Conservation (phyloP, 2,329 filamentous ascomycete species). For the Xylariomycetidae sp. region DNA sequence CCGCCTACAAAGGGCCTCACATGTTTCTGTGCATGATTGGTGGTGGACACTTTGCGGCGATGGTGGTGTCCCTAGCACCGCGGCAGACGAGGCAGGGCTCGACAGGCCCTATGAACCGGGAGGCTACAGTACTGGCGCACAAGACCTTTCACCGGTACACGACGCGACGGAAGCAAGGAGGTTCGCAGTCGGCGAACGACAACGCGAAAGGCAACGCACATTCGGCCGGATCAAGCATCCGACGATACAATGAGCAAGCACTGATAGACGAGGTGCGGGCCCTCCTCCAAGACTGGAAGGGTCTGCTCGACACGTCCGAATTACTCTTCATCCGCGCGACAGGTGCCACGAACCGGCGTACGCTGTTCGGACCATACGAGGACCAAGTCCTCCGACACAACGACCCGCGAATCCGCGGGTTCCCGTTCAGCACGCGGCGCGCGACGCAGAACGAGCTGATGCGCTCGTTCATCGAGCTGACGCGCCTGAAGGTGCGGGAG, state of each 20-base stretch:
- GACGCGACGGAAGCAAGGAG: slow-evolving; percentile 91
- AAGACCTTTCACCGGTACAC: slow-evolving; percentile 99
- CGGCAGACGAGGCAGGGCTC: slow-evolving; percentile 64
- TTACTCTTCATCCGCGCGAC: slow-evolving; percentile 86
- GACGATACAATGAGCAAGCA: slow-evolving; percentile 90
- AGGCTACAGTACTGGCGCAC: slow-evolving; percentile 84
- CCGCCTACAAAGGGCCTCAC: slow-evolving; percentile 66
- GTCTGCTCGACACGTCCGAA: slow-evolving; percentile 75
- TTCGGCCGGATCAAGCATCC: slow-evolving; percentile 82
- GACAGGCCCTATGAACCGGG: slow-evolving; percentile 67
- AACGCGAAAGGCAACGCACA: slow-evolving; percentile 90
- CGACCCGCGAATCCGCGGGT: slow-evolving; percentile 75
- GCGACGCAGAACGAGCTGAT: slow-evolving; percentile 93
- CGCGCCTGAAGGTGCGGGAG: slow-evolving; percentile 76
- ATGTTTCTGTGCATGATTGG: slow-evolving; percentile 98
- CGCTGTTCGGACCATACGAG: slow-evolving; percentile 87
- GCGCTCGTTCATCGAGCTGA: slow-evolving; percentile 90
- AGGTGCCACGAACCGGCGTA: slow-evolving; percentile 77
- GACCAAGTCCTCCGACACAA: slow-evolving; percentile 74
- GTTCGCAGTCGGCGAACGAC: slow-evolving; percentile 89
- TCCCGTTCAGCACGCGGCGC: slow-evolving; percentile 87
- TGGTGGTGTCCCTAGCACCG: slow-evolving; percentile 85
- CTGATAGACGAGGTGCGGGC: slow-evolving; percentile 81
- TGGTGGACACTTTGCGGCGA: slow-evolving; percentile 93
- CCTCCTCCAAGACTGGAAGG: slow-evolving; percentile 78